Evolutionary conservation across 129 eudicot genomes (phyloP).

Genomic region (Tagetes erecta): DNA sequence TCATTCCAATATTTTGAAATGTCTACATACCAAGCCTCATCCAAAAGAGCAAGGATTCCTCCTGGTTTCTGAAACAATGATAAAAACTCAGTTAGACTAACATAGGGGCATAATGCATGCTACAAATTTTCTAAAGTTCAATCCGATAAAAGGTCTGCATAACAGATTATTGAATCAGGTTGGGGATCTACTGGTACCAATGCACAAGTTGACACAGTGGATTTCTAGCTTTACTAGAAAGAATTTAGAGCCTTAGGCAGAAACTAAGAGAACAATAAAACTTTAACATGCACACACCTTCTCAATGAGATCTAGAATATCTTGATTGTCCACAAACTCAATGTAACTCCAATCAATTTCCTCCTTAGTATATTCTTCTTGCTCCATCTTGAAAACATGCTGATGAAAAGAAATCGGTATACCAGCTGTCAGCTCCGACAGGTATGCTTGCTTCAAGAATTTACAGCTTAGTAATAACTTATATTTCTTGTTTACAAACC

Average conservation of each 20-base stretch:
- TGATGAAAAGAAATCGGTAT: constrained; percentile 42
- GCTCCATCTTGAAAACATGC: constrained; percentile 99
- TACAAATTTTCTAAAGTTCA: not conserved
- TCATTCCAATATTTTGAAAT: constrained; percentile 7
- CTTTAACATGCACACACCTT: constrained; percentile 48
- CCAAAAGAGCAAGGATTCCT: constrained; percentile 89
- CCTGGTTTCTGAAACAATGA: constrained; percentile 79
- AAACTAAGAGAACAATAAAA: not conserved
- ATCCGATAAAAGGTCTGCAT: constrained; percentile 11
- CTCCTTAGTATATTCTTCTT: constrained; percentile 94
- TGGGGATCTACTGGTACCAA: not conserved
- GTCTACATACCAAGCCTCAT: constrained; percentile 84
- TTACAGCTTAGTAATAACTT: constrained; percentile 8
- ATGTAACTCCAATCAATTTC: constrained; percentile 98
- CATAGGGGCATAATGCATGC: constrained; percentile 10
- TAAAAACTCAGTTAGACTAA: constrained; percentile 28
- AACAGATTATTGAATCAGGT: not conserved
- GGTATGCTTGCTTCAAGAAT: constrained; percentile 28
- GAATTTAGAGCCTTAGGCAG: constrained; percentile 15
- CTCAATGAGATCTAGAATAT: constrained; percentile 93
- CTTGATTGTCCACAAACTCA: constrained; percentile 92
- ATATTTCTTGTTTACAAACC: constrained; percentile 44
- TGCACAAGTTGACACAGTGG: not conserved
- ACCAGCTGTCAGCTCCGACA: constrained; percentile 28
- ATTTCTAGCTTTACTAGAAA: not conserved